A percentile compares a stretch with the other conserved stretches of the same genome.
These are phyloP conservation scores for Neophaeococcomyces aloes DNA, from an alignment of 2,329 filamentous ascomycete species.

Conservation along the genomic window DNA sequence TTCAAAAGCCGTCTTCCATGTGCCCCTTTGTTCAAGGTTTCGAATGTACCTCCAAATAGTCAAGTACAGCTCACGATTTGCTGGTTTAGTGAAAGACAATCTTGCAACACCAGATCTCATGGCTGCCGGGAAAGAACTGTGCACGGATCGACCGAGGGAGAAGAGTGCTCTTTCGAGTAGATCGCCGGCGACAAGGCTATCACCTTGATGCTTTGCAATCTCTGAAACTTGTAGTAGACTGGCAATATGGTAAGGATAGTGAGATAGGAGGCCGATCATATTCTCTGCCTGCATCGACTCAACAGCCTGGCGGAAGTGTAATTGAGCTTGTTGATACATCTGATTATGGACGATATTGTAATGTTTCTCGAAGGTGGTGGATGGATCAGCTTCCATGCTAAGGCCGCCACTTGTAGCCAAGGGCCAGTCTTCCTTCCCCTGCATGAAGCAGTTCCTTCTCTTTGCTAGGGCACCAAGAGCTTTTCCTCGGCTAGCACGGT, in stretches of 20 bases:
- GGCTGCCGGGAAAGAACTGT: conserved; percentile 68
- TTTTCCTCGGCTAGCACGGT: conserved; percentile 46
- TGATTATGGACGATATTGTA: conserved; percentile 70
- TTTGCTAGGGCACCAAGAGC: conserved; percentile 61
- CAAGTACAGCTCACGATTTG: conserved; percentile 89
- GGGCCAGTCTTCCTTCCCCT: conserved; percentile 82
- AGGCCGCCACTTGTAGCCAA: conserved; percentile 67
- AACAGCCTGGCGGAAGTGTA: conserved; percentile 67
- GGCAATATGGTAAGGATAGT: conserved; percentile 81
- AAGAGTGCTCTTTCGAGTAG: conserved; percentile 85
- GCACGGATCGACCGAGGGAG: conserved; percentile 78
- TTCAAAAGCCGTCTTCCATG: conserved; percentile 83
- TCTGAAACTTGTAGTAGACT: conserved; percentile 88
- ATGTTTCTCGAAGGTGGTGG: conserved; percentile 50
- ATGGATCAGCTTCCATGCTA: conserved; percentile 60
- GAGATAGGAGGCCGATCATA: conserved; percentile 63
- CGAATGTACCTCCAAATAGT: conserved; percentile 80
- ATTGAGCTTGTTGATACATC: conserved; percentile 63
- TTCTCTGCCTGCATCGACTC: conserved; percentile 73
- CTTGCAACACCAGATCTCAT: conserved; percentile 68
- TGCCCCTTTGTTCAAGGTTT: conserved; percentile 80
- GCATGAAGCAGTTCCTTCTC: conserved; percentile 71
- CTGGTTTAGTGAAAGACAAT: conserved; percentile 67
- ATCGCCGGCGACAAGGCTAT: conserved; percentile 75
- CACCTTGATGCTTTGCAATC: conserved; percentile 82